These are phyloP conservation scores for Dacryopinax spathularia DNA, from an alignment of 768 basidiomycete species.

Conservation along the genomic window DNA sequence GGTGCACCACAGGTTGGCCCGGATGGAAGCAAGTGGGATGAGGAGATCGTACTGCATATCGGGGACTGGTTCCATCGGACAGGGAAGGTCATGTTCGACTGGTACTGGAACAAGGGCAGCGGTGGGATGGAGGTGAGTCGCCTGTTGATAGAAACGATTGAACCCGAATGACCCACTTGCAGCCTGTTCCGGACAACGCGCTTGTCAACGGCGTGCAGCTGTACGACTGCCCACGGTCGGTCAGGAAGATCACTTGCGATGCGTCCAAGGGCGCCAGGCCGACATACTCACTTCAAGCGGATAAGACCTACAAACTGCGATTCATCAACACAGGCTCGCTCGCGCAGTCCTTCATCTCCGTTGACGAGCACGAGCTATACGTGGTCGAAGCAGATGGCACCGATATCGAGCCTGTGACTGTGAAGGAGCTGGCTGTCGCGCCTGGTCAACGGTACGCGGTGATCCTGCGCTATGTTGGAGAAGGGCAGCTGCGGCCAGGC, in stretches of 20 bases:
- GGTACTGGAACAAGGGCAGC: constrained; percentile 11
- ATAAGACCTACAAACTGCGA: constrained; percentile 6
- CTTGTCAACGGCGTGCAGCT: constrained; percentile 10
- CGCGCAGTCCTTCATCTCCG: constrained; percentile 8
- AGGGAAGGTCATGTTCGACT: constrained; percentile 6
- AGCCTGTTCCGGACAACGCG: constrained; percentile 11
- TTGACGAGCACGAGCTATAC: constrained; percentile 10
- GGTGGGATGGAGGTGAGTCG: constrained; percentile 1
- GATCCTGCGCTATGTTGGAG: background rate
- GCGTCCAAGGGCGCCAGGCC: background rate
- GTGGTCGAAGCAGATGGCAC: constrained; percentile 13
- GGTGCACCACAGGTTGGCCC: background rate
- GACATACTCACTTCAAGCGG: background rate
- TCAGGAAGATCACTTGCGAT: constrained; percentile 8
- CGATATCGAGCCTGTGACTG: constrained; percentile 3
- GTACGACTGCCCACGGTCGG: constrained; percentile 9
- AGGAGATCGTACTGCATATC: constrained; percentile 8
- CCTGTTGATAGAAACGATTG: background rate
- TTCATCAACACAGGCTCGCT: constrained; percentile 14
- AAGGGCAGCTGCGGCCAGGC: background rate
- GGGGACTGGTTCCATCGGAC: constrained; percentile 15
- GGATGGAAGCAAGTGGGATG: constrained; percentile 1
- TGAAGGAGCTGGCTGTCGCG: constrained; percentile 9
- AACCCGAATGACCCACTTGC: background rate
- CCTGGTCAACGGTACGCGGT: constrained; percentile 14